These are phyloP conservation scores for Eustoma russellianum DNA, from an alignment of 257 asterid species.

Conservation along the genomic window DNA sequence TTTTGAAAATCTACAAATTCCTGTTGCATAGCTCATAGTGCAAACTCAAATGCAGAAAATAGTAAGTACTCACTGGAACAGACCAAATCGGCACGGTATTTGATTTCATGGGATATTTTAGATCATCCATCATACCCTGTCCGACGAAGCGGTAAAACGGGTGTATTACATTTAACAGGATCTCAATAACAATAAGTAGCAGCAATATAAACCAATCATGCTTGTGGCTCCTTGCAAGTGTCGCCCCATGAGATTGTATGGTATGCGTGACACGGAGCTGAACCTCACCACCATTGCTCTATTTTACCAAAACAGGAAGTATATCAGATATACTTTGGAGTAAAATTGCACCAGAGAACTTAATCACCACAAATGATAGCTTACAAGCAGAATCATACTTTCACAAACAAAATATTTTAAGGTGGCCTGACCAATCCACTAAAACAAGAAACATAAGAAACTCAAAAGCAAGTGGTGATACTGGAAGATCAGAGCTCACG, in stretches of 20 bases:
- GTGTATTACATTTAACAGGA: slow-evolving; percentile 34
- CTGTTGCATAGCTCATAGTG: not conserved
- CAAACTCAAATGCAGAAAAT: not conserved
- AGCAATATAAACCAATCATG: slow-evolving; percentile 75
- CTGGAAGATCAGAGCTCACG: too few relatives aligned
- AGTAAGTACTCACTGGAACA: slow-evolving; percentile 60
- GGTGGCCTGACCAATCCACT: too few relatives aligned
- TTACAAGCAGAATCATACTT: too few relatives aligned
- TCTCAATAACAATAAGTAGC: slow-evolving; percentile 44
- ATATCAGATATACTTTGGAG: not conserved
- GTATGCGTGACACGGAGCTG: slow-evolving; percentile 46
- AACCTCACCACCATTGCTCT: slow-evolving; percentile 26
- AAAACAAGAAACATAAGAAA: too few relatives aligned
- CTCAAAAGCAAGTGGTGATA: too few relatives aligned
- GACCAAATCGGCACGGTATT: slow-evolving; percentile 80
- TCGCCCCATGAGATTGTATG: slow-evolving; percentile 61
- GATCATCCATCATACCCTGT: slow-evolving; percentile 62
- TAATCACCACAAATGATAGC: too few relatives aligned
- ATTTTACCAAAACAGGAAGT: slow-evolving; percentile 8
- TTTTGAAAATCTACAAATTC: not conserved
- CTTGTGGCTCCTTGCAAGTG: slow-evolving; percentile 48
- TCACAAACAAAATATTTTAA: too few relatives aligned
- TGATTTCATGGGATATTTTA: slow-evolving; percentile 69
- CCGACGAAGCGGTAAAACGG: slow-evolving; percentile 80
- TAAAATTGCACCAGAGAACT: too few relatives aligned